phyloP scores from a whole-genome alignment of 441 rosid genomes.

The Pelargonium australe region DNA sequence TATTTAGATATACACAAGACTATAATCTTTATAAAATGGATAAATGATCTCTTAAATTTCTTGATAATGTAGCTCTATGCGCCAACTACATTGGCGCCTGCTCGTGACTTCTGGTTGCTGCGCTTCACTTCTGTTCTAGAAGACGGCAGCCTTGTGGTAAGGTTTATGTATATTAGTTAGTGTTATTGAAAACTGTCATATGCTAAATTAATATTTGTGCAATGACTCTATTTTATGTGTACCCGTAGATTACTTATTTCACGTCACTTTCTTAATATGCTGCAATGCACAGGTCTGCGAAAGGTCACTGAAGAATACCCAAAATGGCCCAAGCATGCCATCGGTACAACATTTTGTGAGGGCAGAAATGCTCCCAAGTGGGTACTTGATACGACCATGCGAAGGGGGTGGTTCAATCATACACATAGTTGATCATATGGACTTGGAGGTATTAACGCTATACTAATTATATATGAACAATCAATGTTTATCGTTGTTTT shows the following conservation, averaged over 20 bases:
- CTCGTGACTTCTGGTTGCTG: constrained; percentile 95
- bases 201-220: neutral
- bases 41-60: constrained; percentile 3
- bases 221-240: no score
- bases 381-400: constrained; percentile 89
- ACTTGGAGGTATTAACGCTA: constrained; percentile 59
- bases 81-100: constrained; percentile 94
- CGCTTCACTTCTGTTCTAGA: constrained; percentile 86
- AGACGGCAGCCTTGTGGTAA: constrained; percentile 98
- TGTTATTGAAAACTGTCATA: neutral
- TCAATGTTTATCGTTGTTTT: neutral
- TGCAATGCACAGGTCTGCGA: constrained; percentile 62
- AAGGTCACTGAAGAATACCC: constrained; percentile 93
- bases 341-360: constrained; percentile 85
- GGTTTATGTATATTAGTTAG: constrained; percentile 9
- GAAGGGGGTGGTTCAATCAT: constrained; percentile 98
- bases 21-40: neutral
- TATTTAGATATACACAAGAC: neutral
- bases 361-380: constrained; percentile 94
- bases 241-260: no score
- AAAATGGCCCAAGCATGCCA: constrained; percentile 74
- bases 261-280: neutral
- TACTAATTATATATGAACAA: neutral
- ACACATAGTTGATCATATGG: constrained; percentile 91
- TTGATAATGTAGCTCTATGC: constrained; percentile 61